These are phyloP conservation scores for Candida sp. DNA, from an alignment of 1,139 yeast species.

Conservation along the genomic window DNA sequence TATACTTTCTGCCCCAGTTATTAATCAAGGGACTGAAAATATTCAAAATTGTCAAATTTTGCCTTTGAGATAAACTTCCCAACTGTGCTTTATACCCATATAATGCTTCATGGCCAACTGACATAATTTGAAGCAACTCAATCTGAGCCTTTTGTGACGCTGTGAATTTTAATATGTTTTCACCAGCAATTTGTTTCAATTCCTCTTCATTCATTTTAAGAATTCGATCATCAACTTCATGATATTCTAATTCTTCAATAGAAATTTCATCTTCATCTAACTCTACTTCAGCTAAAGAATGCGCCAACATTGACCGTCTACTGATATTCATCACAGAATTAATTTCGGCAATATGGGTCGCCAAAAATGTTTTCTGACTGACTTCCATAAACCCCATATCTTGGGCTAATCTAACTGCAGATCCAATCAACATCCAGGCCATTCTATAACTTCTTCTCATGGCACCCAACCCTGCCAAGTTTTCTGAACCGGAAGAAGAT, in stretches of 20 bases:
- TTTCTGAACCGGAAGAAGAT: constrained; percentile 20
- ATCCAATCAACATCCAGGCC: constrained; percentile 94
- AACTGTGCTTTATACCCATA: constrained; percentile 64
- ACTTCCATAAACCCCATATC: constrained; percentile 80
- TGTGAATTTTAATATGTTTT: constrained; percentile 43
- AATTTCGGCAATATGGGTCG: constrained; percentile 83
- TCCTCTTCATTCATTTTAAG: constrained; percentile 37
- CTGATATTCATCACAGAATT: constrained; percentile 70
- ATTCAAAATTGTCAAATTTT: constrained; percentile 67
- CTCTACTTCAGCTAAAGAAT: constrained; percentile 62
- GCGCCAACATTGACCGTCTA: constrained; percentile 65
- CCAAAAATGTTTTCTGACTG: constrained; percentile 71
- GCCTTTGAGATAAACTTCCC: constrained; percentile 54
- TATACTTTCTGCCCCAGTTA: constrained; percentile 72
- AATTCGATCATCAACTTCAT: constrained; percentile 29
- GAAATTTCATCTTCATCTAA: constrained; percentile 43
- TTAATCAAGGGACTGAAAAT: constrained; percentile 74
- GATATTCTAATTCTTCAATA: constrained; percentile 29
- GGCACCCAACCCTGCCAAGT: constrained; percentile 76
- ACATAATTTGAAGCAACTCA: constrained; percentile 74
- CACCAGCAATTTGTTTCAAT: constrained; percentile 24
- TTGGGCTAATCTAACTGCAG: constrained; percentile 82
- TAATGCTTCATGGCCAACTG: constrained; percentile 80
- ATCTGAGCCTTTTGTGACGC: constrained; percentile 72
- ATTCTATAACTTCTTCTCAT: constrained; percentile 83